Base-by-base conservation (phyloP, 2,329 filamentous ascomycete genomes). In the Calonectria henricotiae region DNA sequence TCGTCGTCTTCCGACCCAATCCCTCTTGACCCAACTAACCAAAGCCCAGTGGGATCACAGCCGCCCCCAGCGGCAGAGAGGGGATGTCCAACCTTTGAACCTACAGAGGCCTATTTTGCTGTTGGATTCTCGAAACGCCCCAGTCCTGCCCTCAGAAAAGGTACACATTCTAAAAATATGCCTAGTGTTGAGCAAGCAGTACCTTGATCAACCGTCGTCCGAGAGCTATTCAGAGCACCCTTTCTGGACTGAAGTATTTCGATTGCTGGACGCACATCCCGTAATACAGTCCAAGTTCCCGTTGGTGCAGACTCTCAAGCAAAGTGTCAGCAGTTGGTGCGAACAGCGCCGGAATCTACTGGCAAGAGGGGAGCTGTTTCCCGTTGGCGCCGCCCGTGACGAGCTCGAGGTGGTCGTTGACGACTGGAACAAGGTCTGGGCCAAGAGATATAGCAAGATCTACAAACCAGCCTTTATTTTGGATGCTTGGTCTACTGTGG, bases 401-500 rank as follows among this genome's bases (percentile, higher is more conserved):
- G 68, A 71, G 2, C 44, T 77, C 1, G 73, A 75, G 13, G 11
- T 4, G 0, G 13, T 54, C 1, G 63, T 76, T 3, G 73, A 77
- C 9, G n/a, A 60, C 0, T 78, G 74, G 76, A 77, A 77, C 23
- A 0, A 15, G 11, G 44, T 74, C 1, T 77, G 69, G 20, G 51
- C 51, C 17, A 39, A 58, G 20, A 11, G 51, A 1, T 58, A 58
- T 12, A 58, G 51, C 35, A 58, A 58, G 13, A 58, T 58, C 2
- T 58, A 58, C 51, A 58, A 25, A 20, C 20, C 51, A 8, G 51
- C 51, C 0, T 58, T 58, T 11, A 37, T 58, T 1, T 13, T 58
- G 7, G 51, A 58, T 25, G n/a, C 51, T 20, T 58, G 51, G 51
- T n/a, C 51, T 8, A 39, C 32, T 2, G 35, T 47, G 0, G 27